Evolutionary conservation across 345 rosid species (phyloP).

Genomic region (Rhodamnia rubescens): DNA sequence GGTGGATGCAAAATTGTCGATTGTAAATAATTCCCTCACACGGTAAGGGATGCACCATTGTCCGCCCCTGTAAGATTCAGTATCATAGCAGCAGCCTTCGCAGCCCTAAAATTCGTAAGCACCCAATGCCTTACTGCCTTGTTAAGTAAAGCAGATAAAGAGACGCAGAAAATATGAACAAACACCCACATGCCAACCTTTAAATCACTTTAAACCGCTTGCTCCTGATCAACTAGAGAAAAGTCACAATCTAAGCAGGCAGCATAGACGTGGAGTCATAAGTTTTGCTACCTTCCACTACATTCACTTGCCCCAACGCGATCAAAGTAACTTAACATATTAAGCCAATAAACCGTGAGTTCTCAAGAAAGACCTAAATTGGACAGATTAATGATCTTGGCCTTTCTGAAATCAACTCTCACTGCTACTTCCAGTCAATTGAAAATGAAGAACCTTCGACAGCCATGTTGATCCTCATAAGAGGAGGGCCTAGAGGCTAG

Average conservation of each 20-base stretch:
- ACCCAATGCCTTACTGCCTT: not conserved
- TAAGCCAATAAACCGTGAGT: not conserved
- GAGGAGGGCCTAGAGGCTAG: not conserved
- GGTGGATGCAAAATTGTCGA: not conserved
- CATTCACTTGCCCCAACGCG: not conserved
- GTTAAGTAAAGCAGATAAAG: not conserved
- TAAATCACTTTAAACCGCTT: not conserved
- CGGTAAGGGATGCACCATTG: conserved; percentile 88
- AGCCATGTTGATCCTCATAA: not conserved
- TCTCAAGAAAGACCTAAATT: not conserved
- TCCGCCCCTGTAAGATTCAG: conserved; percentile 79
- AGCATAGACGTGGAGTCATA: not conserved
- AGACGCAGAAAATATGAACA: not conserved
- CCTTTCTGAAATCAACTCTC: not conserved
- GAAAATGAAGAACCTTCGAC: not conserved
- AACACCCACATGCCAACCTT: not conserved
- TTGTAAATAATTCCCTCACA: conserved; percentile 13
- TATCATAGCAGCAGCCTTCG: conserved; percentile 80
- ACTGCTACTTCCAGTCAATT: not conserved
- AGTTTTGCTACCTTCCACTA: not conserved
- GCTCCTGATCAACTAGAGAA: not conserved
- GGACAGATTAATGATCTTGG: not conserved
- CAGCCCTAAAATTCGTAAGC: conserved; percentile 36
- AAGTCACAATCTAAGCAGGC: not conserved
- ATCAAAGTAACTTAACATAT: not conserved